Conservation (phyloP, 2,329 filamentous ascomycete genomes). For the Neonectria coccinea region DNA sequence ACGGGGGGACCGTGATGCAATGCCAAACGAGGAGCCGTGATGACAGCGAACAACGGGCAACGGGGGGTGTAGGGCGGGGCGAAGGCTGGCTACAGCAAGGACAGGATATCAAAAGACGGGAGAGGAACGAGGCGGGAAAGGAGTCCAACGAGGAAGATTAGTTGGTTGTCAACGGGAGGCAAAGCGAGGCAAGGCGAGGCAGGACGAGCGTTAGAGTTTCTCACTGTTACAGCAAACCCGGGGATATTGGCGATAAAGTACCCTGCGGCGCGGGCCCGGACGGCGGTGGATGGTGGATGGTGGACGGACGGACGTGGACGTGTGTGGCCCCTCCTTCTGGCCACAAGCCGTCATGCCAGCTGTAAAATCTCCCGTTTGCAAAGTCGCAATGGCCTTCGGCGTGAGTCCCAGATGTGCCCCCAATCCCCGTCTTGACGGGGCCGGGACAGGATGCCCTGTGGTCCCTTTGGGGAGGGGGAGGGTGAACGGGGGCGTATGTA, state of each 20-base stretch:
- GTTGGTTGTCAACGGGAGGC: constrained; percentile 42
- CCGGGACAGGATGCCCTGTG: constrained; percentile 37
- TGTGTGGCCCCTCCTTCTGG: constrained; percentile 32
- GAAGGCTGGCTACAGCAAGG: constrained; percentile 38
- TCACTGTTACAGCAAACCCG: constrained; percentile 40
- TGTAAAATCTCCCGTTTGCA: constrained; percentile 33
- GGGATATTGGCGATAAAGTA: constrained; percentile 46
- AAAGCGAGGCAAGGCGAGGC: constrained; percentile 37
- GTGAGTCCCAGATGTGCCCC: constrained; percentile 39
- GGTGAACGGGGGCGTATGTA: constrained; percentile 34
- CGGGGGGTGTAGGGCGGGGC: constrained; percentile 30
- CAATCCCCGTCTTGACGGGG: constrained; percentile 36
- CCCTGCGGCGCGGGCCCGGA: constrained; percentile 35
- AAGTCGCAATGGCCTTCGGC: constrained; percentile 35
- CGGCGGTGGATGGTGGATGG: constrained; percentile 18
- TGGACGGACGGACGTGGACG: constrained; percentile 28
- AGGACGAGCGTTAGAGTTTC: constrained; percentile 37
- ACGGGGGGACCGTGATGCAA: constrained; percentile 26
- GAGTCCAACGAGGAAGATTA: constrained; percentile 39
- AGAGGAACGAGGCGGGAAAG: constrained; percentile 42
- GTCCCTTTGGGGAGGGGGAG: constrained; percentile 36
- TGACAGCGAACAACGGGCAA: constrained; percentile 17
- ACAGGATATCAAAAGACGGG: constrained; percentile 41
- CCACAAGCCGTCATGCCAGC: constrained; percentile 42
- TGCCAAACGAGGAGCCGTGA: constrained; percentile 36